Conservation (phyloP, 441 rosid genomes). For the Populus hybrid region DNA sequence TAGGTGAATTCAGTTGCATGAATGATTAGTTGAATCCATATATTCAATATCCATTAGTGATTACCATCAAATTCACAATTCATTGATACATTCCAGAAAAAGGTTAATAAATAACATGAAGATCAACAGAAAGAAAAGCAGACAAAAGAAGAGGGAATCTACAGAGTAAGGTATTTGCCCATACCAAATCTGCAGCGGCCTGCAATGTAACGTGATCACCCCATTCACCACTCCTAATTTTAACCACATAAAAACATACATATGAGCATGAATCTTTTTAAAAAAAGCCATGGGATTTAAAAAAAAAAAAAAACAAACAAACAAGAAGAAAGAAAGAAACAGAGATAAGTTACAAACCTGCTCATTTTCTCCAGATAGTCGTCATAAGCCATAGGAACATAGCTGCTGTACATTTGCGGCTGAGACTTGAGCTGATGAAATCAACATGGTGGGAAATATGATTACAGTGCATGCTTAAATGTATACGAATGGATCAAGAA, state of each 20-base stretch:
- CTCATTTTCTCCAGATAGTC: constrained; percentile 73
- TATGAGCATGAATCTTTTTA: constrained; percentile 3
- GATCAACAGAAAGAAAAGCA: not conserved
- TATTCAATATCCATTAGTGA: not conserved
- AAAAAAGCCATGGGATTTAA: not conserved
- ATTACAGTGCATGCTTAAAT: constrained; percentile 9
- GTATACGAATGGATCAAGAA: not conserved
- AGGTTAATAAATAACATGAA: not conserved
- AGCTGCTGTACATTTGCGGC: constrained; percentile 56
- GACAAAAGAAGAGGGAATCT: not conserved
- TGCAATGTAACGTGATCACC: constrained; percentile 94
- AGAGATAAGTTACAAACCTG: constrained; percentile 36
- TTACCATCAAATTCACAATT: not conserved
- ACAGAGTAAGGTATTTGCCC: not conserved
- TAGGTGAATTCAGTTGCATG: not conserved
- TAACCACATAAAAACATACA: constrained; percentile 2
- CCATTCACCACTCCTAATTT: constrained; percentile 77
- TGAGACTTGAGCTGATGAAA: constrained; percentile 57
- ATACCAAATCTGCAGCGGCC: constrained; percentile 86
- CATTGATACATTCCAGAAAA: not conserved
- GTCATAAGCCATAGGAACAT: constrained; percentile 64
- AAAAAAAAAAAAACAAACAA: too few species aligned
- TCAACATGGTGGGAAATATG: constrained; percentile 7
- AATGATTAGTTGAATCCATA: not conserved
- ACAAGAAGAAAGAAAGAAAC: not conserved